Base-by-base conservation (phyloP, 805 yeast genomes). In the Priceomyces carsonii region DNA sequence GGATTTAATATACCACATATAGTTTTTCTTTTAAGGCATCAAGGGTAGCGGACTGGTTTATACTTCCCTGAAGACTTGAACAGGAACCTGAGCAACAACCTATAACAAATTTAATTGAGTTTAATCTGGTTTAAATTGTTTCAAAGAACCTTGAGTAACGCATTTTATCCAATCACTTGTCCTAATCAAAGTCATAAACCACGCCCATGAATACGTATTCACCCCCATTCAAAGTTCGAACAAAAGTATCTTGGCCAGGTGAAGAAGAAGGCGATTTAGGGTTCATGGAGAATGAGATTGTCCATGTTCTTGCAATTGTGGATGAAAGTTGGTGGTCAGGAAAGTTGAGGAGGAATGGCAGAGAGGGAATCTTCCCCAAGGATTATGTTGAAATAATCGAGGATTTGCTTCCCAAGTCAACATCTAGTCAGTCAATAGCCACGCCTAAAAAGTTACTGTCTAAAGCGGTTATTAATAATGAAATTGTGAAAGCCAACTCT, bases 271-370 rank as follows among this genome's bases (percentile, higher is more conserved):
- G 85, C 29, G 97, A 93, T 54, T 69, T 93, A 27, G 98, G 98
- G 1, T 93, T 93, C 56, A 74, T 90, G 14, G 98, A 93, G 62
- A 95, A 95, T 33, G 98, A 93, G 54, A 66, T 86, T 33, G 86
- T 93, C 48, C 95, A 88, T 43, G 95, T 93, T 4, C 75, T 80
- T 34, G 71, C 79, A 40, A 65, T 79, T 8, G 86, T 91, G 3
- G 95, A 93, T 53, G 96, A 95, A 13, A 81, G 81, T 50, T 88
- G 95, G 95, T 89, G 91, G 84, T 85, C 79, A 50, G 99, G 99
- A 2, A 69, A 73, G 42, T 72, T 91, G 37, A 65, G 80, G 45
- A 72, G 98, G 53, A 89, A 87, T 61, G 85, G 80, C 42, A 78
- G 86, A 47, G 77, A 79, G 24, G 99, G 99, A 0, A 70, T 79